A percentile compares a stretch with the other conserved stretches of the same genome.
These are phyloP conservation scores for Chrysoporthe puriensis DNA, from an alignment of 2,329 filamentous ascomycete genomes.

Conservation along the genomic window DNA sequence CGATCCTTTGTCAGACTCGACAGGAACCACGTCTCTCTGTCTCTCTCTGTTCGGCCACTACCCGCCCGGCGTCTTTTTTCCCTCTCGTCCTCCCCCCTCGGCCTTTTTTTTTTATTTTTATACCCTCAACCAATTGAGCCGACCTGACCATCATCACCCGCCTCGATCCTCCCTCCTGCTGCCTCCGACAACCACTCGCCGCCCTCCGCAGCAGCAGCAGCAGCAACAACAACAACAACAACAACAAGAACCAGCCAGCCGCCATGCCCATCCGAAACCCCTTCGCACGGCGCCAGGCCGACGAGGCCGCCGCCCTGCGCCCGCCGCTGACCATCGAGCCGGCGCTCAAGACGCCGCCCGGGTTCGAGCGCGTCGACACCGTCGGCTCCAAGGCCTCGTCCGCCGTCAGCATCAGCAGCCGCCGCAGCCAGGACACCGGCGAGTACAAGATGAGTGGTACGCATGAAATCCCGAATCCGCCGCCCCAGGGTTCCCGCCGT, in stretches of 20 bases:
- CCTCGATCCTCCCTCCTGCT: neutral
- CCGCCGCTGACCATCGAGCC: constrained; percentile 44
- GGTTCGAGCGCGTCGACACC: constrained; percentile 66
- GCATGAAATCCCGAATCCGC: constrained; percentile 35
- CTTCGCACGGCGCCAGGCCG: constrained; percentile 63
- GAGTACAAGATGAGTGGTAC: constrained; percentile 83
- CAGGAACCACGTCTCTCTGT: neutral
- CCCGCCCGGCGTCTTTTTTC: neutral
- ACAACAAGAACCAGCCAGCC: neutral
- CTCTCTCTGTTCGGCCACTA: neutral
- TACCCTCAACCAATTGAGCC: no score
- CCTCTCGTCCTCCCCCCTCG: neutral
- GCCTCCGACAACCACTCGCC: neutral
- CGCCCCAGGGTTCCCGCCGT: neutral
- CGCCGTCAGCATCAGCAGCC: constrained; percentile 62
- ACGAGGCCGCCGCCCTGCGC: constrained; percentile 60
- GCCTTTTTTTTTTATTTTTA: no score
- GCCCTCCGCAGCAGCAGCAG: no score
- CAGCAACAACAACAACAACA: no score
- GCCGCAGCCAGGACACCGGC: constrained; percentile 63
- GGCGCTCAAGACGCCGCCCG: constrained; percentile 43
- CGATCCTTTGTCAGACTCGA: neutral
- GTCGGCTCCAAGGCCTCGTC: constrained; percentile 66
- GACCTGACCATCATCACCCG: neutral
- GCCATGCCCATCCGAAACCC: constrained; percentile 75